phyloP scores from a whole-genome alignment of 2,329 filamentous ascomycete species.

The Beauveria sp. region DNA sequence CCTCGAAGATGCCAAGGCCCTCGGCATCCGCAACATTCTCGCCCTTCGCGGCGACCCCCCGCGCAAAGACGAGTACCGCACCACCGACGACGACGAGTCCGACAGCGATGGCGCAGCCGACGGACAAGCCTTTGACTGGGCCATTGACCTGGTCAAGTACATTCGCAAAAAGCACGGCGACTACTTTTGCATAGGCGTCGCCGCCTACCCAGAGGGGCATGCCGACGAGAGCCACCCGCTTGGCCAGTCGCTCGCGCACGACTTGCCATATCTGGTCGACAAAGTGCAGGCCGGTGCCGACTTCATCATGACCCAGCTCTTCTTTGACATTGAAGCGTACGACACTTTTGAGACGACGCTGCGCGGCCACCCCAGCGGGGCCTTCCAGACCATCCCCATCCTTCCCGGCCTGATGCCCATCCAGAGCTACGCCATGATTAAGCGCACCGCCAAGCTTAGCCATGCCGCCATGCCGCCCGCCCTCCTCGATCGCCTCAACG shows the following conservation, averaged over 20 bases:
- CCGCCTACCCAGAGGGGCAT: constrained; percentile 92
- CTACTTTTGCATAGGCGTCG: constrained; percentile 94
- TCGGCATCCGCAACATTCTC: constrained; percentile 90
- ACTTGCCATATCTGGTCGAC: constrained; percentile 81
- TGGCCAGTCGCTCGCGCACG: constrained; percentile 62
- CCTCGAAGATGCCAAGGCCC: constrained; percentile 78
- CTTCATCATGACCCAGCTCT: constrained; percentile 98
- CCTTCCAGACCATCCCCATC: constrained; percentile 80
- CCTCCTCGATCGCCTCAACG: constrained; percentile 62
- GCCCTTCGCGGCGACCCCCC: constrained; percentile 89
- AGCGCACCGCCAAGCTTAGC: constrained; percentile 87
- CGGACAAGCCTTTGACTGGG: constrained; percentile 70
- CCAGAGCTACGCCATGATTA: constrained; percentile 93
- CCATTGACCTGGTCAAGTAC: constrained; percentile 80
- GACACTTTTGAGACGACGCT: constrained; percentile 69
- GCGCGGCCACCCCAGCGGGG: constrained; percentile 72
- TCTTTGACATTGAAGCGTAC: constrained; percentile 85
- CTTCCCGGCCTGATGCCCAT: constrained; percentile 96
- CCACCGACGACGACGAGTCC: constrained; percentile 49
- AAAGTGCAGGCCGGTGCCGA: constrained; percentile 89
- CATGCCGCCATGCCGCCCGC: constrained; percentile 72
- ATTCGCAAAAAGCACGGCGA: constrained; percentile 80
- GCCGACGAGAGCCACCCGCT: constrained; percentile 79
- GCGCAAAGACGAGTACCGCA: constrained; percentile 75
- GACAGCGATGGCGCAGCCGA: constrained; percentile 42